Base-by-base conservation (phyloP, 176 grass and related monocot species). In the Dactylis glomerata region DNA sequence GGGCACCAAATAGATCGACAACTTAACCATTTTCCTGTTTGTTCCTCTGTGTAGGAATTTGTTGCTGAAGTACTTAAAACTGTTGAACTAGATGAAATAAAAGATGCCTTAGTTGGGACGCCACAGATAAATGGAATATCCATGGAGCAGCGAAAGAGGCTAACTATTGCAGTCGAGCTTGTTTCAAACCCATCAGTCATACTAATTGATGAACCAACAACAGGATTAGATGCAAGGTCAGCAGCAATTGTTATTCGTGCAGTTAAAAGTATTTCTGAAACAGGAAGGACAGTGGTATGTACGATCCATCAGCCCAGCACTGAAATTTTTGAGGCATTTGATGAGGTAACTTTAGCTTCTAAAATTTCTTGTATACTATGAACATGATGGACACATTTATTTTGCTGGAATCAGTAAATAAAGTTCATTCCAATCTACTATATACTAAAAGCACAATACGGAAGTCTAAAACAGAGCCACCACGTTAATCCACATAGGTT, bases 151-250 rank as follows among this genome's bases (percentile, higher is more conserved):
- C 58, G 27, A 62, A 62, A 62, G 26, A 16, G 58, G 58, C 58
- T 62, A 62, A 62, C 58, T 15, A 62, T 62, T 62, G 58, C 58
- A 62, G 58, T 62, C 27, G 26, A 31, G 58, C 58, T 62, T 62
- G 58, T 62, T 15, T 30, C 58, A 0, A 62, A 62, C 23, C 58
- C 58, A 62, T 62, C 58, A 16, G 58, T 31, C 58, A 62, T 62
- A 62, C 14, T 62, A 62, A 62, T 62, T 12, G 58, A 62, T 62
- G 58, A 62, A 62, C 58, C 27, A 62, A 62, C 58, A 62, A 62
- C 58, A 62, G 58, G 58, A 30, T 62, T 62, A 62, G 58, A 62
- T 62, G 58, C 58, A 62, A 62, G 58, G 58, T 62, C 58, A 62
- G 58, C 58, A 62, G 58, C 58, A 62, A 62, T 62, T 62, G 58